Conservation (phyloP, 257 asterid genomes). For the Oldenlandia corymbosa region DNA sequence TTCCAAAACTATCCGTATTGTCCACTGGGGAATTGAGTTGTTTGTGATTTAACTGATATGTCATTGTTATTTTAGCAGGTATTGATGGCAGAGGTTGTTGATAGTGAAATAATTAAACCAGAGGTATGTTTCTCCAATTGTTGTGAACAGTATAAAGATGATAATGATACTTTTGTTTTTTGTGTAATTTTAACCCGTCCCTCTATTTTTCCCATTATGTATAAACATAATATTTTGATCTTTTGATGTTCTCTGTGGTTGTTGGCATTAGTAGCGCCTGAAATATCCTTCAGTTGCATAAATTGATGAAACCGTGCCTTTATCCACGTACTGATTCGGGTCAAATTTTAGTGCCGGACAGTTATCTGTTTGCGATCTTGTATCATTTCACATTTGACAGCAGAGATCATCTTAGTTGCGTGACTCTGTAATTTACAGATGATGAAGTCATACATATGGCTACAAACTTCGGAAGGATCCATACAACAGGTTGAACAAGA, state of each 20-base stretch:
- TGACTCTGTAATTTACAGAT: constrained; percentile 32
- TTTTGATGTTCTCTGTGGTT: neutral
- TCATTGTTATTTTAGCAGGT: neutral
- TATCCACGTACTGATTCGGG: neutral
- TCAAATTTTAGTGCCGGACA: neutral
- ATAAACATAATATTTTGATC: neutral
- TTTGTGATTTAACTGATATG: neutral
- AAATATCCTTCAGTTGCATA: neutral
- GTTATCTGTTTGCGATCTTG: neutral
- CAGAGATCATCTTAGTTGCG: constrained; percentile 14
- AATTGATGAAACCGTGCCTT: neutral
- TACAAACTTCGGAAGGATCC: constrained; percentile 77
- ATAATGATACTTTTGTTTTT: neutral
- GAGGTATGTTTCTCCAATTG: constrained; percentile 19
- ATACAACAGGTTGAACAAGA: constrained; percentile 87
- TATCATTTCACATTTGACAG: neutral
- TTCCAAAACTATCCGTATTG: neutral
- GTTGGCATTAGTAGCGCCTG: neutral
- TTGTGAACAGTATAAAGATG: neutral
- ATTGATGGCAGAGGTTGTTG: constrained; percentile 24
- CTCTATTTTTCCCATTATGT: neutral
- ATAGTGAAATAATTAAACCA: constrained; percentile 23
- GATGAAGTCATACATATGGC: constrained; percentile 88
- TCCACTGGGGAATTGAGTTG: constrained; percentile 9
- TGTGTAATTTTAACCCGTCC: too few species aligned